Evolutionary conservation across 352 stramenopile species (phyloP), one percentile per base, ranked within the genome.

Genomic region (Phytophthora podocarpi): DNA sequence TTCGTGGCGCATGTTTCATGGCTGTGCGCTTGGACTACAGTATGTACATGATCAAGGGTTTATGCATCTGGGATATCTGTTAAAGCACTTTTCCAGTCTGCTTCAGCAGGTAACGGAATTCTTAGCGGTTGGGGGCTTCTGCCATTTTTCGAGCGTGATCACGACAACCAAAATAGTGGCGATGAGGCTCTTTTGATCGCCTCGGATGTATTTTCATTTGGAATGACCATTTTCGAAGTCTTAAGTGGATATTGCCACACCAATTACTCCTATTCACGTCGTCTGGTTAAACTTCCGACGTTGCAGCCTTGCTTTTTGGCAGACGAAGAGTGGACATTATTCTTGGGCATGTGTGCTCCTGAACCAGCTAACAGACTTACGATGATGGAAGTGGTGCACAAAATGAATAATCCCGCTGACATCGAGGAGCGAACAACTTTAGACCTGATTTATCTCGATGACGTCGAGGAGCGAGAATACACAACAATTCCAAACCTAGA

Each of bases 31-130:
- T 18, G 51, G 59, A 20, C 37, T 63, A 8, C 42, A 57, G 8
- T 63, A 64, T 11, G 52, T 63, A 6, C 59, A 67, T 3, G 50
- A 67, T 1, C 42, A 36, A 1, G 59, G 59, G 8, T 41, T 67
- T 10, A 50, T 67, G 10, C 50, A 67, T 37, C 48, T 41, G 27
- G n/a, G n/a, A n/a, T n/a, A n/a, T n/a, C n/a, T n/a, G n/a, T n/a
- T 31, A 40, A 28, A 4, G 7, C 16, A 61, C 24, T n/a, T n/a
- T n/a, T n/a, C n/a, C n/a, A n/a, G n/a, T n/a, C 23, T 61, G 11
- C 51, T 63, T 1, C 58, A 54, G 0, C 42, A 63, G 8, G 36
- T 18, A 20, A 54, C 50, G 4, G 59, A 24, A 31, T 63, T 58
- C 49, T 63, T 16, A 64, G 46, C n/a, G n/a, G n/a, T n/a, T 26